These are phyloP conservation scores for Thinopyrum elongatum DNA, from an alignment of 176 grass and related monocot genomes.

Conservation along the genomic window DNA sequence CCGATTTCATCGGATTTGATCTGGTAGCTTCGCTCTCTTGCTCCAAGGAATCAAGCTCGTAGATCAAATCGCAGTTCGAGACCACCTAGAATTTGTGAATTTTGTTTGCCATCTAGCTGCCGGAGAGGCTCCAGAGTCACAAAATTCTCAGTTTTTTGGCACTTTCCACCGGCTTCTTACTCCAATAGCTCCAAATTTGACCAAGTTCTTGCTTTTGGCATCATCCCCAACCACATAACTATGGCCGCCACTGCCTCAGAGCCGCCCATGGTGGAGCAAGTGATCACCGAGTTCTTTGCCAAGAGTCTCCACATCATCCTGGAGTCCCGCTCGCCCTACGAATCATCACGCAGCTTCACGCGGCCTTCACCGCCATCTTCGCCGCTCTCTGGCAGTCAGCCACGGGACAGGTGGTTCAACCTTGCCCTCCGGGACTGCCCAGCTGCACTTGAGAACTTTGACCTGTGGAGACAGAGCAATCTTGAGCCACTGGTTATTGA, in stretches of 20 bases:
- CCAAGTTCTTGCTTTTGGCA: slow-evolving; percentile 1
- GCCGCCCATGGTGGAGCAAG: slow-evolving; percentile 82
- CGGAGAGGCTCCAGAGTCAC: neutral
- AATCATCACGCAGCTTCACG: slow-evolving; percentile 69
- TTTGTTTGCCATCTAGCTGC: neutral
- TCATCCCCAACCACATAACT: slow-evolving; percentile 5
- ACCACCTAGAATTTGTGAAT: slow-evolving; percentile 8
- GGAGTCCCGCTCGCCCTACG: slow-evolving; percentile 84
- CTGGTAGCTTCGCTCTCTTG: slow-evolving; percentile 8
- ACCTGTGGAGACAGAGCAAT: slow-evolving; percentile 90
- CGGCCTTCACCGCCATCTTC: slow-evolving; percentile 54
- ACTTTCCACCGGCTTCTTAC: slow-evolving; percentile 5
- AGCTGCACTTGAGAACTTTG: slow-evolving; percentile 87
- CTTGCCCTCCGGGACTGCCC: slow-evolving; percentile 77
- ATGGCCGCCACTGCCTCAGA: slow-evolving; percentile 41
- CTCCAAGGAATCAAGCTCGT: neutral
- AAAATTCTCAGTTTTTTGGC: neutral
- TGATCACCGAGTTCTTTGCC: slow-evolving; percentile 91
- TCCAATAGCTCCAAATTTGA: slow-evolving; percentile 23
- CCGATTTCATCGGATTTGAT: slow-evolving; percentile 28
- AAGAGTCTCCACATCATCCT: slow-evolving; percentile 96
- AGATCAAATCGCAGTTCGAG: neutral
- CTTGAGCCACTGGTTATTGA: slow-evolving; percentile 85
- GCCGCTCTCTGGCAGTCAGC: slow-evolving; percentile 45
- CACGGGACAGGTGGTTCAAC: slow-evolving; percentile 86